phyloP scores from a whole-genome alignment of 169 alveolate genomes.

The Plasmodium inui region DNA sequence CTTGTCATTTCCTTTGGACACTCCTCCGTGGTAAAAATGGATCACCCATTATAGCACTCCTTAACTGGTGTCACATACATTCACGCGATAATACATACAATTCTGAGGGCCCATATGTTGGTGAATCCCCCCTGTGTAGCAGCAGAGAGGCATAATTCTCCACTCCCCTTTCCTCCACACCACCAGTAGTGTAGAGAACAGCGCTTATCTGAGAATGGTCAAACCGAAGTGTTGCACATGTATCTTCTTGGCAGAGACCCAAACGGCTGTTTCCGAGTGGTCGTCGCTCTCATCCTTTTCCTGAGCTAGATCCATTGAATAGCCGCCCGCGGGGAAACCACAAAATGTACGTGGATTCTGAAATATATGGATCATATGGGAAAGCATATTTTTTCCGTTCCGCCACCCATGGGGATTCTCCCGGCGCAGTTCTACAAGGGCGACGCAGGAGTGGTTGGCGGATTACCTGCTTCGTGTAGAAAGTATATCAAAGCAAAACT shows the following conservation, averaged over 20 bases:
- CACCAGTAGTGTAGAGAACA: not conserved
- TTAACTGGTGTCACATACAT: not conserved
- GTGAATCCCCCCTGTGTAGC: not conserved
- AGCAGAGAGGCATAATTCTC: not conserved
- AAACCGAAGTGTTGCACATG: not conserved
- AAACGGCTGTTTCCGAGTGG: not conserved
- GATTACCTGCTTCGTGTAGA: not conserved
- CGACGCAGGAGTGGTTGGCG: not conserved
- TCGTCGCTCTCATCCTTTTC: not conserved
- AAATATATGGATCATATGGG: not conserved
- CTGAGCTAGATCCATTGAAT: not conserved
- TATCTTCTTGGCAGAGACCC: not conserved
- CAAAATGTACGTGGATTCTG: not conserved
- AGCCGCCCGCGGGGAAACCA: not conserved
- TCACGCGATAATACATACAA: not conserved
- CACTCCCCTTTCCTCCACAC: not conserved
- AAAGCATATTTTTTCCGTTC: not conserved
- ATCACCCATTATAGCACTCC: not conserved
- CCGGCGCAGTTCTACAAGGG: not conserved
- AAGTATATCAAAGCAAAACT: not conserved
- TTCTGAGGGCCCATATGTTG: not conserved
- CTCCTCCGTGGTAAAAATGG: not conserved
- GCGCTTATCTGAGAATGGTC: not conserved
- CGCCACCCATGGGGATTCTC: not conserved
- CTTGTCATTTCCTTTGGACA: not conserved